Evolutionary conservation across 2,329 filamentous ascomycete genomes (phyloP).

Genomic region (Biscogniauxia sp.): DNA sequence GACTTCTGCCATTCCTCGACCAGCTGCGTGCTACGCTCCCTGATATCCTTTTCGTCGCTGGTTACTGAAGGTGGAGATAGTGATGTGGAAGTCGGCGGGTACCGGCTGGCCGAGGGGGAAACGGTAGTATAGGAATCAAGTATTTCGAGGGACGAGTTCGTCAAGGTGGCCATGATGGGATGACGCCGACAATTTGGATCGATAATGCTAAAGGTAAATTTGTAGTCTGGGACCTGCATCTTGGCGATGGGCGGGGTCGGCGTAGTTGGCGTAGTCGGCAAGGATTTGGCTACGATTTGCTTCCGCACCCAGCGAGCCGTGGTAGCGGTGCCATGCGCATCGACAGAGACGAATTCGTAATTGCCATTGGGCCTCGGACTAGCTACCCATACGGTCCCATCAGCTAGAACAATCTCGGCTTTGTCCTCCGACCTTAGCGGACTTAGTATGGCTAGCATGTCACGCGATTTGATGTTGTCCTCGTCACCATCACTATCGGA

Average conservation of each 20-base stretch:
- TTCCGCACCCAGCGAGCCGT: conserved; percentile 70
- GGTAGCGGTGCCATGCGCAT: conserved; percentile 54
- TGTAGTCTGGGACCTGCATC: conserved; percentile 41
- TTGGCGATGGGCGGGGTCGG: conserved; percentile 18
- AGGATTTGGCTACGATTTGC: conserved; percentile 29
- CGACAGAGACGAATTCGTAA: conserved; percentile 64
- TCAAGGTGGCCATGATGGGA: conserved; percentile 70
- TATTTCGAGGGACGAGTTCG: conserved; percentile 62
- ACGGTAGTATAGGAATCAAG: conserved; percentile 65
- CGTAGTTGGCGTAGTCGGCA: conserved; percentile 25
- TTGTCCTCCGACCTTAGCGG: conserved; percentile 54
- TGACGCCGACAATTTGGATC: conserved; percentile 67
- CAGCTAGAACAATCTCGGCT: conserved; percentile 64
- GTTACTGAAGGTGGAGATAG: conserved; percentile 17
- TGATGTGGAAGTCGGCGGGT: conserved; percentile 43
- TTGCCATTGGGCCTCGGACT: conserved; percentile 48
- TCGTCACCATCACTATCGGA: conserved; percentile 41
- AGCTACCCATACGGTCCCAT: conserved; percentile 59
- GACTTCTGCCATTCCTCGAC: conserved; percentile 45
- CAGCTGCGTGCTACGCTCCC: conserved; percentile 34
- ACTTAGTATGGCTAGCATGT: conserved; percentile 68
- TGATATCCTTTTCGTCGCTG: conserved; percentile 10
- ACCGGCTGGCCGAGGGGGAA: conserved; percentile 46
- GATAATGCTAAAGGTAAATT: conserved; percentile 77
- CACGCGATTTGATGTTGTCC: conserved; percentile 40